Evolutionary conservation across 306 rosid genomes (phyloP), one percentile per base, ranked within the genome.

Genomic region (Cucumis hystrix): DNA sequence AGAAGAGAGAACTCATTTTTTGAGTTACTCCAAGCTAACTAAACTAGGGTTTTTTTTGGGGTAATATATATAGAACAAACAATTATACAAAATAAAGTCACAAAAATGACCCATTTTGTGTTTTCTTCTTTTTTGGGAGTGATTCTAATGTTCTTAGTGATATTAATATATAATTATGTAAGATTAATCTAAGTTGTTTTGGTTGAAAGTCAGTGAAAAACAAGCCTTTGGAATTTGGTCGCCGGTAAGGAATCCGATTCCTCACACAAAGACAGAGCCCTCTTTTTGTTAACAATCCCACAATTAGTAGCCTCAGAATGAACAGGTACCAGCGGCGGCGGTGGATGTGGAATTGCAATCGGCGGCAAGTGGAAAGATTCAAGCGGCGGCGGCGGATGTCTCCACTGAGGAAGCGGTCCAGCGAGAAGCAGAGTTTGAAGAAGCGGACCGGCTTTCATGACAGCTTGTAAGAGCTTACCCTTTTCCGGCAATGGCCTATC

Each of bases 321-420:
- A 75, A 79, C 72, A 41, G 80, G 57, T 37, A 83, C 87, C 17
- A 23, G 43, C 17, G 87, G 82, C 67, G 82, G 79, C 20, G 59
- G 58, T 1, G 28, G 74, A 43, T 11, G 84, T 18, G 97, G 91
- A 77, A 92, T 90, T 47, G 96, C 85, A 25, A 95, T 90, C 6
- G 97, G 99, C 0, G 97, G 99, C 78, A 95, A 90, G 78, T 95
- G 89, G 77, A 87, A 90, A 21, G 99, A 87, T 79, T 95, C 96
- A 1, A 95, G 88, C 2, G 99, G 96, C 1, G 99, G 99, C 4
- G 99, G 99, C 0, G 99, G 99, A 82, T 95, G 99, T 77, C 97
- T 89, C 99, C 99, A 95, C 61, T 95, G 97, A 70, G 99, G 99
- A 28, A 95, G 95, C 54, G 99, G 99, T 58, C 99, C 99, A 10